phyloP scores from a whole-genome alignment of 1,284 basidiomycete genomes.

The Malassezia cuniculi region DNA sequence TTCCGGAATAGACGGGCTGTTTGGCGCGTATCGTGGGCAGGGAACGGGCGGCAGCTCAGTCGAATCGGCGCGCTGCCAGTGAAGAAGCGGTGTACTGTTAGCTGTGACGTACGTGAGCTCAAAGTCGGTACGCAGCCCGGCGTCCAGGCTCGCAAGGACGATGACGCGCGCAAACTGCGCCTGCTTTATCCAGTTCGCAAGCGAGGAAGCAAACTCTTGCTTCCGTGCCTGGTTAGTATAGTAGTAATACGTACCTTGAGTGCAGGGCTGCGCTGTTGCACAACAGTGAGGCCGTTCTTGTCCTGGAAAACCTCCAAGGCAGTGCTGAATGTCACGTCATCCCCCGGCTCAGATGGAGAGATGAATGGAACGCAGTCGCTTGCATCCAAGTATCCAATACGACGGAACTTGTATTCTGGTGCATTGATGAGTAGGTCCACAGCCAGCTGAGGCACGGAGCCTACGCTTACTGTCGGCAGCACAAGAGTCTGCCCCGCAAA shows the following conservation, averaged over 20 bases:
- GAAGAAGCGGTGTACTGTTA: conserved; percentile 12
- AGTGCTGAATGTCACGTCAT: background rate
- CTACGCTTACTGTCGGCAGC: conserved; percentile 29
- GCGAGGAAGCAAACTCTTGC: conserved; percentile 3
- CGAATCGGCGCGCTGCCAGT: background rate
- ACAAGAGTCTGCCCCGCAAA: conserved; percentile 23
- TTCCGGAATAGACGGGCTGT: conserved; percentile 16
- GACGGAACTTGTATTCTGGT: conserved; percentile 12
- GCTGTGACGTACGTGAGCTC: conserved; percentile 15
- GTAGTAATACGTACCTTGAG: conserved; percentile 13
- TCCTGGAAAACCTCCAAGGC: conserved; percentile 4
- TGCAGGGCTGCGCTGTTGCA: conserved; percentile 34
- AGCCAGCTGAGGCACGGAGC: conserved; percentile 30
- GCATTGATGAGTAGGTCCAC: conserved; percentile 31
- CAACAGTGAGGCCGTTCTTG: conserved; percentile 11
- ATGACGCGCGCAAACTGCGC: conserved; percentile 12
- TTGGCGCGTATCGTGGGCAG: no score
- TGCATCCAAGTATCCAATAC: conserved; percentile 23
- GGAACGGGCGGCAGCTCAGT: conserved; percentile 19
- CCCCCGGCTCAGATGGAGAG: conserved; percentile 19
- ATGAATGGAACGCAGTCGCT: conserved; percentile 27
- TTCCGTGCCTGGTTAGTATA: conserved; percentile 1
- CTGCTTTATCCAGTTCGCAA: conserved; percentile 13
- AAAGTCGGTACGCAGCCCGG: conserved; percentile 22
- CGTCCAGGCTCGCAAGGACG: conserved; percentile 22